Conservation (phyloP, 1,139 yeast genomes). For the Candida tunisiensis region DNA sequence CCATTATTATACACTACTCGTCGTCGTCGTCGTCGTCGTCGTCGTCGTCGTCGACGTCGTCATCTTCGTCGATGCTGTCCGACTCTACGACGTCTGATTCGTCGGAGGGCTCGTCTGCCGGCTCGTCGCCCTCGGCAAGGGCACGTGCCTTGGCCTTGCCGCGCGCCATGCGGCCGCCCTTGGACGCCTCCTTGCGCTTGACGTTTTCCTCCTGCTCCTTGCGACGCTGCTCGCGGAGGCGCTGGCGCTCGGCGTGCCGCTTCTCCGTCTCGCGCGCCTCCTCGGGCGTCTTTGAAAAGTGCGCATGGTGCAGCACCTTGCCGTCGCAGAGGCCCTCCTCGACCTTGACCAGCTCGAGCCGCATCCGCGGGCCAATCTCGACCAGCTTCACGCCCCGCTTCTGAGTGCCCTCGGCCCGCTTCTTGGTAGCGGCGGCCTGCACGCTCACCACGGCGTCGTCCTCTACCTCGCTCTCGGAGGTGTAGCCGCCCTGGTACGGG, state of each 20-base stretch:
- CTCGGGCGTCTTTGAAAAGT: constrained; percentile 39
- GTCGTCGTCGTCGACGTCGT: constrained; percentile 23
- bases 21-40: constrained; percentile 8
- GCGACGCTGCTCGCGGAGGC: constrained; percentile 55
- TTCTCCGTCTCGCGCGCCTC: constrained; percentile 50
- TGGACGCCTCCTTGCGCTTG: constrained; percentile 53
- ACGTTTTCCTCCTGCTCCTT: constrained; percentile 69
- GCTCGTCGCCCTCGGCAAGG: constrained; percentile 9
- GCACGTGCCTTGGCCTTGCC: constrained; percentile 32
- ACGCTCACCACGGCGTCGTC: constrained; percentile 28
- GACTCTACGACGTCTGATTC: constrained; percentile 9
- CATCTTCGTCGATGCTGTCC: constrained; percentile 12
- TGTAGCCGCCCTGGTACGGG: constrained; percentile 61
- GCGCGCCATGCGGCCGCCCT: constrained; percentile 38
- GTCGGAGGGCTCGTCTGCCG: constrained; percentile 9
- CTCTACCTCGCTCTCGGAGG: constrained; percentile 88
- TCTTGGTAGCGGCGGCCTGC: constrained; percentile 1
- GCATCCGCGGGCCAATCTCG: constrained; percentile 87
- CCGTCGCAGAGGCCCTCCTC: constrained; percentile 87
- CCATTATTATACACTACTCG: background rate
- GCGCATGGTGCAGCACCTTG: constrained; percentile 70
- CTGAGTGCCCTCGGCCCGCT: constrained; percentile 18
- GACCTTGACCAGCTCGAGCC: constrained; percentile 60
- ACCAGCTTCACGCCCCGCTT: constrained; percentile 85
- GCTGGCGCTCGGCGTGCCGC: constrained; percentile 44